These are phyloP conservation scores for Entophlyctis luteolus DNA, from an alignment of 192 early-diverging fungal genomes.

Conservation along the genomic window DNA sequence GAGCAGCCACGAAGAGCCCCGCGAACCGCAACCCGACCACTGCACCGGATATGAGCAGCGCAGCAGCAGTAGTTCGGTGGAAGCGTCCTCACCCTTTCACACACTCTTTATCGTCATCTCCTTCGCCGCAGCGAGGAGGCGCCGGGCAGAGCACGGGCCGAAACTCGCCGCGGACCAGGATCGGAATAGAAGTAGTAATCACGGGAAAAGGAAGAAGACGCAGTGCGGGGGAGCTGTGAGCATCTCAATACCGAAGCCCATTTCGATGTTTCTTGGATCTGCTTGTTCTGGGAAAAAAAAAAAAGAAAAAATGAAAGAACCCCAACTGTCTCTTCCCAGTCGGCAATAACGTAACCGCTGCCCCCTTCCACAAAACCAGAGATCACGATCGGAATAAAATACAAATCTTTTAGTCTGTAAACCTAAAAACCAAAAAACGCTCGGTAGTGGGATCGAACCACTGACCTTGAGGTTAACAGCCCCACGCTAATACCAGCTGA, in stretches of 20 bases:
- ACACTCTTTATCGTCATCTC: background rate
- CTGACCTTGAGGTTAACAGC: no score
- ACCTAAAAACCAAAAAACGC: no score
- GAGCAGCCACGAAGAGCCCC: background rate
- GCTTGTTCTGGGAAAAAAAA: constrained; percentile 7
- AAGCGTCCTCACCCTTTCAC: background rate
- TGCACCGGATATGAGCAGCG: background rate
- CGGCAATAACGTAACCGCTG: no score
- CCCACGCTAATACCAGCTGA: no score
- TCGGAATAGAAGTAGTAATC: constrained; percentile 19
- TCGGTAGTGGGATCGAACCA: no score
- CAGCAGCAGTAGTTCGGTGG: background rate
- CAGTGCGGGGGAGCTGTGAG: background rate
- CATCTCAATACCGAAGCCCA: constrained; percentile 19
- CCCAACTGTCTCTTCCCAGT: no score
- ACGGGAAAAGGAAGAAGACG: constrained; percentile 1
- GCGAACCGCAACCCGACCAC: background rate
- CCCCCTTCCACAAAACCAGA: no score
- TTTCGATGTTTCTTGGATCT: background rate
- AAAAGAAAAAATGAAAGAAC: constrained; percentile 16
- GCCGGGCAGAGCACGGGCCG: background rate
- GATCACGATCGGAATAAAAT: no score
- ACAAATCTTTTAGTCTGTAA: no score
- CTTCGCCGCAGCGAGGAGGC: background rate
- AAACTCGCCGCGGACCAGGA: constrained; percentile 2